A percentile compares a stretch with the other conserved stretches of the same genome.
Evolutionary conservation across 2,329 filamentous ascomycete genomes (phyloP).

Genomic region (Aspergillus phoenicis): DNA sequence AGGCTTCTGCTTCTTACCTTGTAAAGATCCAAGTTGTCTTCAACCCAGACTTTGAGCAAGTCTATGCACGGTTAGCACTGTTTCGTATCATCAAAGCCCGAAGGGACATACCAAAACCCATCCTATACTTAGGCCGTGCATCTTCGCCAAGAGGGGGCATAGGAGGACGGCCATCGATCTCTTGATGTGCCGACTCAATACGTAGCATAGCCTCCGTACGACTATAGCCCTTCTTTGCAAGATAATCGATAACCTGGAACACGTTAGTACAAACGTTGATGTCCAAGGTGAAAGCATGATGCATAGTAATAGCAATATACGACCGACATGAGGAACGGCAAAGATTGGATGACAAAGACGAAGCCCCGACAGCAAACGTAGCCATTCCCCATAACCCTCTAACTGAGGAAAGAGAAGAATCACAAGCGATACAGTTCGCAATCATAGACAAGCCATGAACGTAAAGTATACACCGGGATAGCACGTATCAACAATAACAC

Average conservation of each 20-base stretch:
- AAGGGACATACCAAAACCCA: conserved; percentile 62
- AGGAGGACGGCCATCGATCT: conserved; percentile 78
- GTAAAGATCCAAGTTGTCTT: conserved; percentile 91
- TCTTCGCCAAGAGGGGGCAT: conserved; percentile 68
- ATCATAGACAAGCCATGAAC: not conserved
- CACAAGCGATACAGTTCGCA: not conserved
- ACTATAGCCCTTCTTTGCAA: conserved; percentile 92
- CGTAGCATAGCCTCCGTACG: conserved; percentile 90
- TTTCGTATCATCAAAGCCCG: not conserved
- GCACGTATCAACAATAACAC: not conserved
- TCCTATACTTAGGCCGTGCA: conserved; percentile 75
- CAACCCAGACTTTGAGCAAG: conserved; percentile 78
- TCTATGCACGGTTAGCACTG: conserved; percentile 38
- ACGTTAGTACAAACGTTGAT: not conserved
- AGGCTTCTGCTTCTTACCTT: conserved; percentile 61
- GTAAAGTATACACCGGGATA: not conserved
- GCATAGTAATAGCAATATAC: not conserved
- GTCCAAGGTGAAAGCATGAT: not conserved
- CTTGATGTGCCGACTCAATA: conserved; percentile 82
- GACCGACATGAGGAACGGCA: not conserved
- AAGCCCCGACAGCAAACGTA: not conserved
- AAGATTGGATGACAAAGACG: not conserved
- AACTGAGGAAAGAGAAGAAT: not conserved
- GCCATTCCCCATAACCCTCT: not conserved
- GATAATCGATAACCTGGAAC: conserved; percentile 81